Conservation (phyloP, 2,329 filamentous ascomycete genomes). For the Penicillium sp. region DNA sequence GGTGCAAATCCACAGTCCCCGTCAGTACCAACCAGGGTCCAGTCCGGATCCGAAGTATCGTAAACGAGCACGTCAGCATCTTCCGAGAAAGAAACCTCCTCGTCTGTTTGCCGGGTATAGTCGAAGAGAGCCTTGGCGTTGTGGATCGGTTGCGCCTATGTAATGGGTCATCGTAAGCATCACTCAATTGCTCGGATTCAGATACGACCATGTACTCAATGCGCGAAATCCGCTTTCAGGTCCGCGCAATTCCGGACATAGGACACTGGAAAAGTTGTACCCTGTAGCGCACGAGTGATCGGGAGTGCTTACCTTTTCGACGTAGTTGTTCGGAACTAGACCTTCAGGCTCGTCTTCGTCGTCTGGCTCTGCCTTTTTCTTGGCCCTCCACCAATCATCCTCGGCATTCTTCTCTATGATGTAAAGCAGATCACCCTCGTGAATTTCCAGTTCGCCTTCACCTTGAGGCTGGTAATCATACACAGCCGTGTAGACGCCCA, state of each 20-base stretch:
- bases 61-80: constrained; percentile 80
- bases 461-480: constrained; percentile 91
- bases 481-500: constrained; percentile 83
- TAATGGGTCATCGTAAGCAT: constrained; percentile 12
- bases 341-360: constrained; percentile 91
- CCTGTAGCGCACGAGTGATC: neutral
- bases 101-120: constrained; percentile 94
- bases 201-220: neutral
- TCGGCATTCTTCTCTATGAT: constrained; percentile 76
- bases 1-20: constrained; percentile 92
- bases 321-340: constrained; percentile 89
- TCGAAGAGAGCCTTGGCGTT: constrained; percentile 94
- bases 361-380: constrained; percentile 78
- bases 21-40: constrained; percentile 85
- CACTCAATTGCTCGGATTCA: constrained; percentile 1
- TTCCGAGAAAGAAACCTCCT: constrained; percentile 94
- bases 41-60: constrained; percentile 89
- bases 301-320: constrained; percentile 73
- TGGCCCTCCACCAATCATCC: constrained; percentile 93
- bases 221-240: neutral
- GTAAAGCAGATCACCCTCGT: constrained; percentile 84
- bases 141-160: constrained; percentile 62
- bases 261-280: neutral
- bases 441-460: constrained; percentile 79
- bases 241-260: neutral